Conservation (phyloP, 2,329 filamentous ascomycete species). For the Fusarium zealandicum region DNA sequence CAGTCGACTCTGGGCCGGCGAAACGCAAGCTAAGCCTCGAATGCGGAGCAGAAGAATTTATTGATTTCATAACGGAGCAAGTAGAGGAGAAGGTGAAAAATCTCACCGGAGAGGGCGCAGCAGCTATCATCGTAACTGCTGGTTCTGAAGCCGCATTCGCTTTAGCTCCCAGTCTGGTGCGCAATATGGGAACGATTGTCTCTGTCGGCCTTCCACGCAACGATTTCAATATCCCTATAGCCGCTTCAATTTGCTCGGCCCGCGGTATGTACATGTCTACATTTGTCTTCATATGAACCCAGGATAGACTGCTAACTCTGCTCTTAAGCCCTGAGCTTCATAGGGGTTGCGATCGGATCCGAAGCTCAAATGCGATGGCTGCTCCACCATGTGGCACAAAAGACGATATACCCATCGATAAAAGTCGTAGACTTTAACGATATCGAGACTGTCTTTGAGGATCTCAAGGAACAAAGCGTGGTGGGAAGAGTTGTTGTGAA, state of each 20-base stretch:
- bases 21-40: constrained; percentile 34
- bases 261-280: constrained; percentile 14
- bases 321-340: constrained; percentile 17
- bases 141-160: constrained; percentile 39
- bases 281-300: no score
- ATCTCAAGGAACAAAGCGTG: constrained; percentile 12
- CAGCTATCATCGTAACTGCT: constrained; percentile 40
- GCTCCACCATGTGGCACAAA: constrained; percentile 1
- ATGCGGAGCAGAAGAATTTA: constrained; percentile 39
- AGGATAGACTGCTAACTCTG: neutral
- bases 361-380: constrained; percentile 31
- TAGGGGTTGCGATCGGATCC: constrained; percentile 29
- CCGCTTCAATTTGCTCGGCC: constrained; percentile 35
- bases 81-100: constrained; percentile 33
- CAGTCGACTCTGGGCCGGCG: constrained; percentile 38
- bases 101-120: constrained; percentile 40
- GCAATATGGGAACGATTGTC: constrained; percentile 39
- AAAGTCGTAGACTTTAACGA: constrained; percentile 19
- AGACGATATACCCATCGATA: constrained; percentile 11
- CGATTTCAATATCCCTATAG: constrained; percentile 40
- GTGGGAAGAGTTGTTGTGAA: constrained; percentile 30
- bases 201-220: constrained; percentile 39
- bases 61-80: constrained; percentile 39
- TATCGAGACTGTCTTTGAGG: constrained; percentile 4
- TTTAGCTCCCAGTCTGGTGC: constrained; percentile 32